Conservation (phyloP, 1,284 basidiomycete species). For the Sporisorium graminicola region DNA sequence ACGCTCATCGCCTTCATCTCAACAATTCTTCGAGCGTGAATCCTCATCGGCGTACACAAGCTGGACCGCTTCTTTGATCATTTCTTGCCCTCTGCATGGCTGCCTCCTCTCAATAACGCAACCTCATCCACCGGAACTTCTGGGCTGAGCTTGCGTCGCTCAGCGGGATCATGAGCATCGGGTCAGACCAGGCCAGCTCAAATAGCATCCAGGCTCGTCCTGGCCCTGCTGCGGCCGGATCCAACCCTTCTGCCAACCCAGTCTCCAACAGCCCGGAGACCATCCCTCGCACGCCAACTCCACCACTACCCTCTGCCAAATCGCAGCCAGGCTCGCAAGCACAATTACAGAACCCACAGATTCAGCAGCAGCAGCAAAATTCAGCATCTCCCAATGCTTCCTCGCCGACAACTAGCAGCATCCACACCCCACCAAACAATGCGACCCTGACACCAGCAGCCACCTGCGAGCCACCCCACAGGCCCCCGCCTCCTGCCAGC, state of each 20-base stretch:
- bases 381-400: conserved; percentile 7
- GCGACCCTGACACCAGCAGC: conserved; percentile 1
- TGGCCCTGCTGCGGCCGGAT: conserved; percentile 50
- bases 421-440: neutral
- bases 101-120: conserved; percentile 9
- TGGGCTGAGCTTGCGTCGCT: conserved; percentile 41
- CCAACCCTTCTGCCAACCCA: conserved; percentile 28
- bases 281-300: conserved; percentile 18
- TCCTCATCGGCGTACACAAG: neutral
- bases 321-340: neutral
- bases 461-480: conserved; percentile 3
- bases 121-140: conserved; percentile 2
- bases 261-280: neutral
- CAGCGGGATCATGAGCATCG: conserved; percentile 55
- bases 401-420: neutral
- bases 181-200: conserved; percentile 37
- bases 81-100: conserved; percentile 27
- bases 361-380: conserved; percentile 17
- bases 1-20: neutral
- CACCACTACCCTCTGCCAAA: conserved; percentile 14
- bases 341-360: conserved; percentile 24
- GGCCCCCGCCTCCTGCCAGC: conserved; percentile 33
- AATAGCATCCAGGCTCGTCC: conserved; percentile 47
- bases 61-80: neutral
- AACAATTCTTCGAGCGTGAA: neutral